Base-by-base conservation (phyloP, 1,139 yeast genomes). In the Blastobotrys persicus region DNA sequence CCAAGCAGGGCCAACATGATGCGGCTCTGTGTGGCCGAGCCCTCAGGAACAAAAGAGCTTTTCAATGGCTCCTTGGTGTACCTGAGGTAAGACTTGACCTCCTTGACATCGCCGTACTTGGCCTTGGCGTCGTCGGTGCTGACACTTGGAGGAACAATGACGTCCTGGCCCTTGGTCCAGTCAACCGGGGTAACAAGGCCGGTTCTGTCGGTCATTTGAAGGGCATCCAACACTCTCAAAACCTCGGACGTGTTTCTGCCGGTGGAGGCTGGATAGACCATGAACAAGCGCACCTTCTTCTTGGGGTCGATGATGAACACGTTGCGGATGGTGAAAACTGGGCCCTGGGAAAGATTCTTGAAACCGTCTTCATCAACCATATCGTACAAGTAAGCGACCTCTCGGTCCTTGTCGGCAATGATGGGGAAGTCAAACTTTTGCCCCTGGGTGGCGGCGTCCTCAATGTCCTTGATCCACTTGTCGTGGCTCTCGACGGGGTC, bases 161-260 rank as follows among this genome's bases (percentile, higher is more conserved):
- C 96, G 65, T 88, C 95, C 57, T 85, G 80, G 60, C 96, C 96
- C 47, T 76, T 79, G 54, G 75, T 75, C 81, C 81, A 77, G 70
- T 76, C 79, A 61, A 83, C 82, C 52, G 95, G 95, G 47, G 96
- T 88, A 55, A 86, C 92, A 59, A 88, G 77, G 59, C 94, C 88
- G 70, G 80, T 76, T 65, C 78, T 75, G 71, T 88, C 96, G 57
- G 86, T 81, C 59, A 81, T 73, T 74, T 88, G 96, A 67, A 88
- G 76, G 47, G 96, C 85, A 68, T 88, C 95, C 55, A 88, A 74
- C 42, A 84, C 94, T 72, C 96, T 83, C 68, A 88, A 77, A 45
- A 88, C 88, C 72, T 88, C 96, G 48, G 84, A 77, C 50, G 95
- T 78, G 80, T 88, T 88, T 76, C 96, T 83, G 67, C 96, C 96